phyloP scores from a whole-genome alignment of 345 rosid species.

The Linum lewisii region DNA sequence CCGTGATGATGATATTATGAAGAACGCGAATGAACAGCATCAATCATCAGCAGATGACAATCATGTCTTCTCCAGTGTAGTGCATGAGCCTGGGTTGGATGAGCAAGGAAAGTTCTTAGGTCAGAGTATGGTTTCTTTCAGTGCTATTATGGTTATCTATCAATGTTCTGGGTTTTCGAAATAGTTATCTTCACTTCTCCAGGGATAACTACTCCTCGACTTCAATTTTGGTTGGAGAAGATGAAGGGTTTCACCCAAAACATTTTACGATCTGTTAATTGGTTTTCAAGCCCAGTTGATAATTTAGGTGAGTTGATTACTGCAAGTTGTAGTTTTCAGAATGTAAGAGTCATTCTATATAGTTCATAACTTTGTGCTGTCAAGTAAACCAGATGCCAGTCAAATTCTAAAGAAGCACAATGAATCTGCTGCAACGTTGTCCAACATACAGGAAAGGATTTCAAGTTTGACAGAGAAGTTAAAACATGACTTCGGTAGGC shows the following conservation, averaged over 20 bases:
- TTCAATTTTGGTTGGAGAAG: slow-evolving; percentile 75
- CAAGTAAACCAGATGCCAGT: slow-evolving; percentile 59
- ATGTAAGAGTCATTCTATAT: not conserved
- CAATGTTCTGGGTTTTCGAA: not conserved
- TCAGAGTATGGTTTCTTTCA: not conserved
- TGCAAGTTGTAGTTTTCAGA: not conserved
- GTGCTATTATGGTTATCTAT: not conserved
- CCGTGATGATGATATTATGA: not conserved
- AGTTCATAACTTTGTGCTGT: slow-evolving; percentile 9
- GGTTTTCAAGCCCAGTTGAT: slow-evolving; percentile 64
- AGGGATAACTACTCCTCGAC: slow-evolving; percentile 4
- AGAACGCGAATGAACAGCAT: not conserved
- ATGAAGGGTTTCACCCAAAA: slow-evolving; percentile 45
- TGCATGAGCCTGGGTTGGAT: not conserved
- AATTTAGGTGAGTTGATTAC: slow-evolving; percentile 39
- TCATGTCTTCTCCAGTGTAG: not conserved
- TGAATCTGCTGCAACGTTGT: slow-evolving; percentile 56
- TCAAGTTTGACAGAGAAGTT: slow-evolving; percentile 69
- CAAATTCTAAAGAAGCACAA: slow-evolving; percentile 73
- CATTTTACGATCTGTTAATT: slow-evolving; percentile 61
- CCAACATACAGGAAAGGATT: slow-evolving; percentile 74
- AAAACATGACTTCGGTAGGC: slow-evolving; percentile 80
- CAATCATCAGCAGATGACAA: not conserved
- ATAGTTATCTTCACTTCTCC: not conserved
- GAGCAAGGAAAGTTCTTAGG: not conserved